phyloP scores from a whole-genome alignment of 75 land plant species.

The Cryptomeria japonica region DNA sequence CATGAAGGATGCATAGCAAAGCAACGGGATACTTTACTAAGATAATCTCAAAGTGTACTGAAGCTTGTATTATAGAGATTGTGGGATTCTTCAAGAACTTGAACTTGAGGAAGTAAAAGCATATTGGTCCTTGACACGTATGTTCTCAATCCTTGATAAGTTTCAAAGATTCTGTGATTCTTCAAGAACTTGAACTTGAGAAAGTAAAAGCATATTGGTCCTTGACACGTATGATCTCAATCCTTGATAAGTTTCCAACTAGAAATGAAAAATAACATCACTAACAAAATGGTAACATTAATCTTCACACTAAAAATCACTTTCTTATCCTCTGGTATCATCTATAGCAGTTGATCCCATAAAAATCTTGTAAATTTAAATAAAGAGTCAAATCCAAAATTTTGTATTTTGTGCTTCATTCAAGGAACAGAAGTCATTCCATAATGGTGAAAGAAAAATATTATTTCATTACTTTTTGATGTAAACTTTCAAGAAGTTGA shows the following conservation, averaged over 20 bases:
- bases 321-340: not conserved
- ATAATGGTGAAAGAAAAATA: conserved; percentile 5
- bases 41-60: no score
- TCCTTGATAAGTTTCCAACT: not conserved
- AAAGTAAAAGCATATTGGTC: no score
- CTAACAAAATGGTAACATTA: not conserved
- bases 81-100: no score
- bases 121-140: no score
- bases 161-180: no score
- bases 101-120: no score
- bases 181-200: no score
- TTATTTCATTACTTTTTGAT: conserved; percentile 4
- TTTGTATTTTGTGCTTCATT: not conserved
- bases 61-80: no score
- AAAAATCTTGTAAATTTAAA: not conserved
- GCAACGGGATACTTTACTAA: no score
- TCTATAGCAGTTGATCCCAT: not conserved
- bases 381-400: not conserved
- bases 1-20: no score
- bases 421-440: conserved; percentile 1
- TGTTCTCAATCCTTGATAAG: no score
- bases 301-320: not conserved
- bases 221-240: no score
- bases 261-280: not conserved
- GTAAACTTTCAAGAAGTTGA: not conserved